phyloP scores from a whole-genome alignment of 306 rosid genomes.

The Oemleria cerasiformis region DNA sequence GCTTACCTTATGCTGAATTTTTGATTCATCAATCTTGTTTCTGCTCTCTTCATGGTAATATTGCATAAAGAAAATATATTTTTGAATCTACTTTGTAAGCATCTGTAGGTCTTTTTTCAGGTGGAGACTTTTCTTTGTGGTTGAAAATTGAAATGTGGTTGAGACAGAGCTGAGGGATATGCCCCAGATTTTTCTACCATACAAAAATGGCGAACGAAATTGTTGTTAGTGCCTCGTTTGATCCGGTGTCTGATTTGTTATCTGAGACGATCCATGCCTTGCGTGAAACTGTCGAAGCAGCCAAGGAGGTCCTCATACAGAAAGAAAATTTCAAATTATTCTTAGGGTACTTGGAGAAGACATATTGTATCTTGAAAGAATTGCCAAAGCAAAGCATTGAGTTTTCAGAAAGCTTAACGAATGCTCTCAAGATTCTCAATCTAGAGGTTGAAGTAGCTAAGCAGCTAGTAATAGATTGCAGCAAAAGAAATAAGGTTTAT shows the following conservation, averaged over 20 bases:
- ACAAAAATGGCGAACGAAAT: conserved; percentile 36
- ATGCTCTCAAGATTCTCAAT: conserved; percentile 36
- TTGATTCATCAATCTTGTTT: not conserved
- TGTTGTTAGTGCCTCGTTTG: conserved; percentile 22
- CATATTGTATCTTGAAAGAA: conserved; percentile 35
- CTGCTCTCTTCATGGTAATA: not conserved
- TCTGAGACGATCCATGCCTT: conserved; percentile 25
- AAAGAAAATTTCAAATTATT: conserved; percentile 44
- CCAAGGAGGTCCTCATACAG: conserved; percentile 44
- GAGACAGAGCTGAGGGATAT: conserved; percentile 9
- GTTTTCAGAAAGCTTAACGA: conserved; percentile 31
- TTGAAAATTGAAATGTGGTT: conserved; percentile 20
- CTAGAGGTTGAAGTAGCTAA: conserved; percentile 43
- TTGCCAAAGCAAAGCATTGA: conserved; percentile 27
- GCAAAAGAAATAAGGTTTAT: conserved; percentile 43
- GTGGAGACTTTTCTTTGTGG: not conserved
- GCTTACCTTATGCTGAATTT: not conserved
- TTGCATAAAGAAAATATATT: not conserved
- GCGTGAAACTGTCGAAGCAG: conserved; percentile 35
- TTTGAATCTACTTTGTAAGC: not conserved
- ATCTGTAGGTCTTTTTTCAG: not conserved
- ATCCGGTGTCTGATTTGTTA: conserved; percentile 43
- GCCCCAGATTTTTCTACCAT: not conserved
- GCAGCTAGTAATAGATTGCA: conserved; percentile 44
- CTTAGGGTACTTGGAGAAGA: conserved; percentile 38